phyloP scores from a whole-genome alignment of 306 rosid species.

The Acacia crassicarpa region DNA sequence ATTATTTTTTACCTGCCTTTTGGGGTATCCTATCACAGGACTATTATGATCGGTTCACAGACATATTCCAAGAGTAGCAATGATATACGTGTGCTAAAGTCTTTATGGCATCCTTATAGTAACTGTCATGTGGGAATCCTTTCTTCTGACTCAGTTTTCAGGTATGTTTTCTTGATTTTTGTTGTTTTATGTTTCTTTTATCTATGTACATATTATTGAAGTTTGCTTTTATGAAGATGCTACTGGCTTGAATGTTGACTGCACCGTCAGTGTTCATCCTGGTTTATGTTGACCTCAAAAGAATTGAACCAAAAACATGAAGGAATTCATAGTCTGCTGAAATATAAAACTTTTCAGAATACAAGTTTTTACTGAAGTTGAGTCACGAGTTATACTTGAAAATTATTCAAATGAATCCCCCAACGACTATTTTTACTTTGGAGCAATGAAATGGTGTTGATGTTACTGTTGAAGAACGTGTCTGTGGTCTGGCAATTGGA shows the following conservation, averaged over 20 bases:
- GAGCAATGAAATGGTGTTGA: not conserved
- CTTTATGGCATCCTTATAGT: constrained; percentile 86
- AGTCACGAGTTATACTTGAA: not conserved
- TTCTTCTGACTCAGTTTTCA: constrained; percentile 91
- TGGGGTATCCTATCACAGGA: constrained; percentile 51
- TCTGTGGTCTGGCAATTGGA: not conserved
- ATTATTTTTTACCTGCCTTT: not conserved
- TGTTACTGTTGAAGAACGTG: not conserved
- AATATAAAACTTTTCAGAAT: constrained; percentile 5
- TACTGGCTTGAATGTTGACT: constrained; percentile 11
- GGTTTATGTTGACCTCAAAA: constrained; percentile 15
- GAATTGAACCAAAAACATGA: not conserved
- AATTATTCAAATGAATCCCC: not conserved
- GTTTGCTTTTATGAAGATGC: not conserved
- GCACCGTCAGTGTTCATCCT: not conserved
- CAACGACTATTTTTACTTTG: not conserved
- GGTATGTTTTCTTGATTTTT: constrained; percentile 48
- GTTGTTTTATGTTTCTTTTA: not conserved
- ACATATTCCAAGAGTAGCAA: constrained; percentile 48
- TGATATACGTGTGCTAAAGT: constrained; percentile 64
- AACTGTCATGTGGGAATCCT: constrained; percentile 86
- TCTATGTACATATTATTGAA: not conserved
- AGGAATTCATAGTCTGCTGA: not conserved
- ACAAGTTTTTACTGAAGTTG: not conserved
- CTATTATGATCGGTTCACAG: constrained; percentile 64